Percentiles rank a stretch among this genome's conserved stretches.
Evolutionary conservation across 176 grass and related monocot species (phyloP).

Genomic region (Urochloa ruziziensis): DNA sequence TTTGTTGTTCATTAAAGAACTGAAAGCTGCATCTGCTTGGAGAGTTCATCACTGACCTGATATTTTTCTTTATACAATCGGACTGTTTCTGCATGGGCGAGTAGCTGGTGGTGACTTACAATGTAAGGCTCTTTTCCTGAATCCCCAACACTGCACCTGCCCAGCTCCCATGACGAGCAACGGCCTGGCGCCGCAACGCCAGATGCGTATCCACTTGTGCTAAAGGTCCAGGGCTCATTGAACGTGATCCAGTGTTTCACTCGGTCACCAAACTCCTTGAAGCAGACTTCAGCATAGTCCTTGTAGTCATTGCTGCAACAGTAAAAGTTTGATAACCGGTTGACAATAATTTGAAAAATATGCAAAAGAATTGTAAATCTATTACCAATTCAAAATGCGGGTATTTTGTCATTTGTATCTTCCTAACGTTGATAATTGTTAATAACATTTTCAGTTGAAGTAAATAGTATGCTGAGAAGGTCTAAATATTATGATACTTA

Average conservation of each 20-base stretch:
- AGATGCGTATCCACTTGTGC: neutral
- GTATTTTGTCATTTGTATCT: no score
- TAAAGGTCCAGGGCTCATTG: conserved; percentile 53
- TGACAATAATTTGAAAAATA: neutral
- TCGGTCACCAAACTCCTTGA: conserved; percentile 58
- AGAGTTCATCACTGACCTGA: conserved; percentile 35
- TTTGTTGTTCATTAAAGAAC: neutral
- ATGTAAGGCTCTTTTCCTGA: conserved; percentile 65
- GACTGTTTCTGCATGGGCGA: conserved; percentile 50
- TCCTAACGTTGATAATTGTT: neutral
- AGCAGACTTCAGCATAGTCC: conserved; percentile 58
- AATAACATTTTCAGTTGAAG: neutral
- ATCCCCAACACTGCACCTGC: conserved; percentile 47
- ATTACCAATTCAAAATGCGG: neutral
- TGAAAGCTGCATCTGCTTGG: neutral
- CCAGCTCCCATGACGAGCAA: conserved; percentile 44
- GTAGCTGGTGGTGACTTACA: conserved; percentile 50
- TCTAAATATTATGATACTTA: conserved; percentile 10
- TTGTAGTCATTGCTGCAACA: conserved; percentile 53
- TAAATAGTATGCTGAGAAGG: no score
- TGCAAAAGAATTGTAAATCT: neutral
- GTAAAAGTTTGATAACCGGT: no score
- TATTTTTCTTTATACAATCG: conserved; percentile 57
- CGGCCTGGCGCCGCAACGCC: conserved; percentile 30
- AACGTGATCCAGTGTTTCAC: conserved; percentile 84